phyloP scores from a whole-genome alignment of 371 early-diverging fungal species.

The Syncephalastrum contaminatum region DNA sequence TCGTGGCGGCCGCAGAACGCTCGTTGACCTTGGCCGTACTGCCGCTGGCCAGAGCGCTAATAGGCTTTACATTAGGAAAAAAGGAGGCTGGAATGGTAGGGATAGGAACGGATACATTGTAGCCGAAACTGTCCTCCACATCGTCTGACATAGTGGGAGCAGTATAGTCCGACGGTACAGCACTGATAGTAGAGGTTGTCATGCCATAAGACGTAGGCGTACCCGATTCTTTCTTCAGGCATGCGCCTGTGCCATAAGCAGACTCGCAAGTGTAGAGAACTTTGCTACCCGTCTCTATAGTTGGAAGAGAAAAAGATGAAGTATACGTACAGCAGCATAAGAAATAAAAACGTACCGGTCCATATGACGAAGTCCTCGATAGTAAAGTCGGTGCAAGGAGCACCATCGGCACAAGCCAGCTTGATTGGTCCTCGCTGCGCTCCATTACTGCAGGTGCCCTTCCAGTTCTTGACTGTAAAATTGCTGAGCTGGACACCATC shows the following conservation, averaged over 20 bases:
- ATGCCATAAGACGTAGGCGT: neutral
- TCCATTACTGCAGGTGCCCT: constrained; percentile 3
- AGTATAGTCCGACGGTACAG: constrained; percentile 1
- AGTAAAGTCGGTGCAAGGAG: constrained; percentile 4
- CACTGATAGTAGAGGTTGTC: neutral
- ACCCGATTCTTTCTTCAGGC: neutral
- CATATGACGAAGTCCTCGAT: constrained; percentile 7
- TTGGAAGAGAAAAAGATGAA: too few relatives aligned
- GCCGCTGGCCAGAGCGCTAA: constrained; percentile 7
- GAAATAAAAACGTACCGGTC: neutral
- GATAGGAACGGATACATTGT: constrained; percentile 1
- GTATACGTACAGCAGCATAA: neutral
- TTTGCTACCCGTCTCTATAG: neutral
- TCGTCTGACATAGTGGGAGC: constrained; percentile 8
- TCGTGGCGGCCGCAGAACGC: too few relatives aligned
- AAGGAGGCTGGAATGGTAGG: constrained; percentile 9
- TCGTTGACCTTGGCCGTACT: neutral
- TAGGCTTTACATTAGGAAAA: constrained; percentile 7
- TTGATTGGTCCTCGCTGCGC: constrained; percentile 5
- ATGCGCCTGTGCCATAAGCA: constrained; percentile 4
- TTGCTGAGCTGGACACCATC: constrained; percentile 5
- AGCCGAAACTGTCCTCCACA: constrained; percentile 3
- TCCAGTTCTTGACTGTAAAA: constrained; percentile 7
- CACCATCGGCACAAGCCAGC: constrained; percentile 5
- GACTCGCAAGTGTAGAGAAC: constrained; percentile 2